phyloP scores from a whole-genome alignment of 352 stramenopile genomes.

The Aphanomyces cochlioides region DNA sequence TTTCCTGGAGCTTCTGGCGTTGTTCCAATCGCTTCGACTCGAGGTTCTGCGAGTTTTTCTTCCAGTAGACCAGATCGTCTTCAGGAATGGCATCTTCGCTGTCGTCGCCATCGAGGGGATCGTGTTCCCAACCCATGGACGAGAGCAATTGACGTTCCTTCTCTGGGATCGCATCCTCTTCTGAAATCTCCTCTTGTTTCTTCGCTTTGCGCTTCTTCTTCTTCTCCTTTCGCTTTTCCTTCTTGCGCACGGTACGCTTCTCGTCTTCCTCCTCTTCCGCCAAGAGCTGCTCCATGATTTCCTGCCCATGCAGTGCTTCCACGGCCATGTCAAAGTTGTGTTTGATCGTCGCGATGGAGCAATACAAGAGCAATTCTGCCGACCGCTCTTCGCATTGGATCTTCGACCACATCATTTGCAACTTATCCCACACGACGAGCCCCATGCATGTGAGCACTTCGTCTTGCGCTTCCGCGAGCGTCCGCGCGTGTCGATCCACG shows the following conservation, averaged over 20 bases:
- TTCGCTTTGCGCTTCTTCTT: conserved; percentile 73
- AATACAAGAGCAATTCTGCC: conserved; percentile 78
- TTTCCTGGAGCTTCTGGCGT: conserved; percentile 79
- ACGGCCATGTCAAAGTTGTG: conserved; percentile 82
- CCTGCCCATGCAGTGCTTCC: conserved; percentile 74
- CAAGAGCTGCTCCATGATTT: conserved; percentile 85
- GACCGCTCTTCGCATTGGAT: conserved; percentile 67
- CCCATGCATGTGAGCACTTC: conserved; percentile 83
- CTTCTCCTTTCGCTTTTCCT: conserved; percentile 86
- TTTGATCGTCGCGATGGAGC: conserved; percentile 63
- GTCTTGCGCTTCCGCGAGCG: conserved; percentile 80
- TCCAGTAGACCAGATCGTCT: conserved; percentile 83
- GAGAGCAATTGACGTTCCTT: conserved; percentile 74
- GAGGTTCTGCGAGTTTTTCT: conserved; percentile 71
- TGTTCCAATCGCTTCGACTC: conserved; percentile 72
- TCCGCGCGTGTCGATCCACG: conserved; percentile 73
- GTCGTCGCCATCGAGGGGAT: conserved; percentile 65
- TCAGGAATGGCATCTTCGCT: conserved; percentile 79
- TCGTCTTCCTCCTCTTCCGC: conserved; percentile 82
- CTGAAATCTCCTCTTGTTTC: conserved; percentile 50
- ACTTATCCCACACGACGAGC: conserved; percentile 87
- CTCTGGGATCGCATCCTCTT: conserved; percentile 24
- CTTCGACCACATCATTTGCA: conserved; percentile 80
- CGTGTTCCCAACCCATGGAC: conserved; percentile 79
- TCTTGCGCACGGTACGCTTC: conserved; percentile 71